Evolutionary conservation across 805 yeast genomes (phyloP), one percentile per base, ranked within the genome.

Genomic region (Saturnispora silvae): DNA sequence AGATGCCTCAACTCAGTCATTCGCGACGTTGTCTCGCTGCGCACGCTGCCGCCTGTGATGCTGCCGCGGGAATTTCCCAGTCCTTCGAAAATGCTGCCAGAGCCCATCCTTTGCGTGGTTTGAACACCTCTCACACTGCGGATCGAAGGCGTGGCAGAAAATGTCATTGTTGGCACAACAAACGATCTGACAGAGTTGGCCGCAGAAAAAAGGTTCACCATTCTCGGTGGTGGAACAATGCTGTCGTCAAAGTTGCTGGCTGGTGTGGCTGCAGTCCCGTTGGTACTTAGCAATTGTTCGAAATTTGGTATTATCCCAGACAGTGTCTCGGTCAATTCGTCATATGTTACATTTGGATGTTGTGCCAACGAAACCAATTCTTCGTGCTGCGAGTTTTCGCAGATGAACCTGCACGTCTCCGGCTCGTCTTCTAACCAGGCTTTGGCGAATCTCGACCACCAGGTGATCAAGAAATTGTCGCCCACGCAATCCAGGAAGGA

Each of bases 381-480:
- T 5, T 19, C 15, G 11, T 20, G 20, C 4, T 34, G 31, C 5
- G 26, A 24, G 8, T n/a, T 19, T n/a, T 31, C 31, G 15, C 31
- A 11, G 17, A 37, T 27, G 14, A 37, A 10, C 9, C 31, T 20
- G 9, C 35, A 31, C 17, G 20, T n/a, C 7, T 26, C 7, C 17
- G 31, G 31, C 28, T 31, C 19, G 5, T 16, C 20, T 14, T 37
- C 35, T 15, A 37, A 29, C 40, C 40, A 37, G 15, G 25, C 18
- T 14, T 31, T 37, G 9, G 35, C 22, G 15, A 25, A 26, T 17
- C 31, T 37, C 28, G 23, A 31, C 40, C 40, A 37, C 40, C 40
- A 37, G 14, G 31, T 37, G 4, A 31, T n/a, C 10, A 37, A 17
- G 19, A 37, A 37, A 15, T 37, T 37, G 5, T 23, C 27, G 4